Conservation (phyloP, 2,329 filamentous ascomycete genomes). For the Achaetomium macrosporum region DNA sequence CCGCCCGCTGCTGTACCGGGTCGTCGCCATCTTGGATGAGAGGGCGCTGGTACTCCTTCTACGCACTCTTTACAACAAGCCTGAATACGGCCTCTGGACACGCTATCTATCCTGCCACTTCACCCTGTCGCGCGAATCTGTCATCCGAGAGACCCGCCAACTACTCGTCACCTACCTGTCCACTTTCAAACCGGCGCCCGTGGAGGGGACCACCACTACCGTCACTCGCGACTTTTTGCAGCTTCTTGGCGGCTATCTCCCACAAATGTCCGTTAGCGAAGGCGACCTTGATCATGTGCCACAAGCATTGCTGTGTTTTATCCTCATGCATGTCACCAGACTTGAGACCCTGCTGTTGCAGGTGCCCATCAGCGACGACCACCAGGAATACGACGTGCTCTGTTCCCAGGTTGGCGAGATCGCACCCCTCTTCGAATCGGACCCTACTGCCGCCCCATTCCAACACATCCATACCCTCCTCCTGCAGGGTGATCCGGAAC, state of each 20-base stretch:
- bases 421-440: conserved; percentile 1
- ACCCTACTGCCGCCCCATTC: conserved; percentile 12
- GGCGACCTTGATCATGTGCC: conserved; percentile 21
- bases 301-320: conserved; percentile 20
- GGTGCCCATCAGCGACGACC: conserved; percentile 23
- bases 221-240: conserved; percentile 4
- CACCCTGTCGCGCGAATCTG: conserved; percentile 19
- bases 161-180: conserved; percentile 12
- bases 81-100: conserved; percentile 17
- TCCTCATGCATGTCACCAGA: conserved; percentile 16
- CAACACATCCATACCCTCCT: conserved; percentile 22
- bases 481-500: conserved; percentile 26
- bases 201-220: background rate
- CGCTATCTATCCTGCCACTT: conserved; percentile 25
- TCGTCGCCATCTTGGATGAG: conserved; percentile 21
- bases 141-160: conserved; percentile 20
- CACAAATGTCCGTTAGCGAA: background rate
- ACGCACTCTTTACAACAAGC: conserved; percentile 22
- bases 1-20: conserved; percentile 23
- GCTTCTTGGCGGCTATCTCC: background rate
- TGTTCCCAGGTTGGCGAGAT: conserved; percentile 13
- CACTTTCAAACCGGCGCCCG: conserved; percentile 9
- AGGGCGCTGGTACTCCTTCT: conserved; percentile 22
- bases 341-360: conserved; percentile 25
- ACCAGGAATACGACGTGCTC: conserved; percentile 20